phyloP scores from a whole-genome alignment of 2,329 filamentous ascomycete genomes.

The Emydomyces testavorans region DNA sequence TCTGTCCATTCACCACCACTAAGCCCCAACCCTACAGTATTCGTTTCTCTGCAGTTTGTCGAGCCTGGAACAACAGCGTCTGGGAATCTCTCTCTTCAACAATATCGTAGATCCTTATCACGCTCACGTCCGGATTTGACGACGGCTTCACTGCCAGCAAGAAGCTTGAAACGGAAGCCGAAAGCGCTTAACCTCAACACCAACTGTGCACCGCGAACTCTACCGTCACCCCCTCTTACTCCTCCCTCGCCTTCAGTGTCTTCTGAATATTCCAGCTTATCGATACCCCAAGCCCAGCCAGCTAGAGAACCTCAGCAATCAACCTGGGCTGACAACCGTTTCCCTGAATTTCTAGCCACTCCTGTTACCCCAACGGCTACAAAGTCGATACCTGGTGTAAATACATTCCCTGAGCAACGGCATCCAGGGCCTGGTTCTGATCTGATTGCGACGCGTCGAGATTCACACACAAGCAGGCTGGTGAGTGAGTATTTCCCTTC shows the following conservation, averaged over 20 bases:
- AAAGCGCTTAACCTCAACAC: constrained; percentile 16
- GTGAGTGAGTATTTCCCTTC: constrained; percentile 15
- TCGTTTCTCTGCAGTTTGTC: constrained; percentile 14
- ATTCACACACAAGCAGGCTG: constrained; percentile 8
- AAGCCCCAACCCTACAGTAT: constrained; percentile 14
- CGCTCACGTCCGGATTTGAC: constrained; percentile 4
- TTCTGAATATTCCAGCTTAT: constrained; percentile 4
- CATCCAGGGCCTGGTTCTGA: not conserved
- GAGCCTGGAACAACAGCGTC: constrained; percentile 1
- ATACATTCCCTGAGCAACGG: not conserved
- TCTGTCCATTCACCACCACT: constrained; percentile 13
- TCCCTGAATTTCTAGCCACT: not conserved
- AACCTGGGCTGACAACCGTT: not conserved
- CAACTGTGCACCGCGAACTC: constrained; percentile 7
- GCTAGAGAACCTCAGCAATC: too few relatives aligned
- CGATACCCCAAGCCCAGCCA: not conserved
- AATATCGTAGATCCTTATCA: constrained; percentile 18
- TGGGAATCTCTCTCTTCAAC: constrained; percentile 16
- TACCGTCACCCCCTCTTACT: constrained; percentile 15
- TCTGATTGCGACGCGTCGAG: constrained; percentile 4
- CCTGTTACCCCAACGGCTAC: not conserved
- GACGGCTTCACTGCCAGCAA: constrained; percentile 6
- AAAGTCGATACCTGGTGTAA: not conserved
- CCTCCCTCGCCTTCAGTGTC: constrained; percentile 7
- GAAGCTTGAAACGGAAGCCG: constrained; percentile 17